Evolutionary conservation across 371 early-diverging fungal genomes (phyloP), one percentile per base, ranked within the genome.

Genomic region (Zopfochytrium polystomum): DNA sequence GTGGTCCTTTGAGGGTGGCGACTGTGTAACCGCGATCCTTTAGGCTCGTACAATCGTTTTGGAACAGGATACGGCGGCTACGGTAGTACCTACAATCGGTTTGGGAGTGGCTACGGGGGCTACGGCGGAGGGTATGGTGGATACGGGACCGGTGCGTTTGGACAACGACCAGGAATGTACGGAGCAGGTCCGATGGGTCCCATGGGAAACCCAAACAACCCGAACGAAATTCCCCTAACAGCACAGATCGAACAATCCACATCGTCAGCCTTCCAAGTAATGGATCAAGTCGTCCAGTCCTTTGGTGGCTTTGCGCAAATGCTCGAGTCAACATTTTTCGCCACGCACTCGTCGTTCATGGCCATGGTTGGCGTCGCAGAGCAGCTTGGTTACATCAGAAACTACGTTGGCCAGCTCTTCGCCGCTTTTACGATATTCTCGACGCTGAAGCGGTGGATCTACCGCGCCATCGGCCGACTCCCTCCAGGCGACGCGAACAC

Each of bases 261-360:
- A 1, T 87, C 88, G 48, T 82, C 91, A 11, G 89, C 96, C 0
- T 96, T 96, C 71, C 88, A 90, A 66, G 71, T 91, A 29, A 86
- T 96, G 47, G 90, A 93, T 59, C 84, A 87, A 5, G 80, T 97
- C 45, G 96, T 97, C 1, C 87, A 92, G 46, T 91, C 95, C 0
- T 95, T 97, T 81, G 93, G 91, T 25, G 96, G 96, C 7, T 92
- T 97, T 75, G 86, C 95, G 7, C 93, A 93, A 58, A 95, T 97
- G 96, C 80, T 97, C 22, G 96, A 95, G 59, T 91, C 92, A 3
- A 96, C 98, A 0, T 93, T 87, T 67, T 89, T 92, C 81, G 96
- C 98, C 20, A 95, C 98, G 0, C 93, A 95, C 73, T 91, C 93
- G 6, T 90, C 90, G 27, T 95, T 95, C 65, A 95, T 95, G 95